Evolutionary conservation across 805 yeast species (phyloP).

Genomic region (Candida awuae): DNA sequence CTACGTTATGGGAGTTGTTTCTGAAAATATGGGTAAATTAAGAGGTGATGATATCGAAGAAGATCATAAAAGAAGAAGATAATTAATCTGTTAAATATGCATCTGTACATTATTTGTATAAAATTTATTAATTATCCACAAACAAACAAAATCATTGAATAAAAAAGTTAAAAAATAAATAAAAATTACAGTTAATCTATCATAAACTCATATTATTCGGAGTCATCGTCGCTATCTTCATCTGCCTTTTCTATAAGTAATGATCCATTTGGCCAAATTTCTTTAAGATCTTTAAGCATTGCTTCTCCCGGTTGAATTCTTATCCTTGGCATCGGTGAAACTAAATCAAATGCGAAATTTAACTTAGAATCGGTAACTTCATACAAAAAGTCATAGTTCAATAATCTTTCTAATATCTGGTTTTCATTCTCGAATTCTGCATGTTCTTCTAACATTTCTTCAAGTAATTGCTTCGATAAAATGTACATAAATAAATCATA

Average conservation of each 20-base stretch:
- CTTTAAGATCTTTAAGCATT: slow-evolving; percentile 21
- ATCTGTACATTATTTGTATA: not conserved
- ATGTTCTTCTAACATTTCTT: slow-evolving; percentile 9
- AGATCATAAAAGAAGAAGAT: slow-evolving; percentile 20
- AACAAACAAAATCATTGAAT: too few relatives aligned
- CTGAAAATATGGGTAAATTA: slow-evolving; percentile 30
- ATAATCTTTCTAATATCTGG: slow-evolving; percentile 12
- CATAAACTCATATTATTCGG: slow-evolving; percentile 12
- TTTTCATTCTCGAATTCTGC: slow-evolving; percentile 2
- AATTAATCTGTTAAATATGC: not conserved
- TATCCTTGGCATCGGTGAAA: slow-evolving; percentile 31
- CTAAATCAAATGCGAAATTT: slow-evolving; percentile 26
- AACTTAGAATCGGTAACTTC: slow-evolving; percentile 16
- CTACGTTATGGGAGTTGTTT: slow-evolving; percentile 58
- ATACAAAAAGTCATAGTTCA: slow-evolving; percentile 1
- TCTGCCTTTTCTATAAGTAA: slow-evolving; percentile 25
- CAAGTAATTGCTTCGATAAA: slow-evolving; percentile 31
- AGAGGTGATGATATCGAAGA: slow-evolving; percentile 10
- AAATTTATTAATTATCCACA: too few relatives aligned
- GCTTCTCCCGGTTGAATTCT: slow-evolving; percentile 20
- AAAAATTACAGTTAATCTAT: too few relatives aligned
- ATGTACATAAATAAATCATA: slow-evolving; percentile 44
- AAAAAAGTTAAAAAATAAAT: too few relatives aligned
- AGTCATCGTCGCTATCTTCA: slow-evolving; percentile 19
- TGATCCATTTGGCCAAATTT: slow-evolving; percentile 34